Base-by-base conservation (phyloP, 2,329 filamentous ascomycete genomes). In the Chrysoporthe puriensis region DNA sequence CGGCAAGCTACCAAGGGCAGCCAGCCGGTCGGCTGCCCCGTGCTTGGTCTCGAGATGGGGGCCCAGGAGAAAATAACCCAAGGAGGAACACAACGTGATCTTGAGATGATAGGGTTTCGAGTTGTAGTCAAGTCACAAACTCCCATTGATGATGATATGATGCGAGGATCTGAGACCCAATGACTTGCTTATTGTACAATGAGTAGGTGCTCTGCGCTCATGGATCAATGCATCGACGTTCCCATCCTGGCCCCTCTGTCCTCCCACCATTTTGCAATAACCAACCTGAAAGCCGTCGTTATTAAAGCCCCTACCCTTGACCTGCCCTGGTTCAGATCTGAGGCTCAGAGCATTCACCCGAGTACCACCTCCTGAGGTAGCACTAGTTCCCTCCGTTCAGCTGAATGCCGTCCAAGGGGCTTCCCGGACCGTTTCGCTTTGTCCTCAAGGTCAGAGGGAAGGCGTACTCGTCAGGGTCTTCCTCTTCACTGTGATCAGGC, bases 381-480 rank as follows among this genome's bases (percentile, higher is more conserved):
- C 32, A 66, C 71, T 78, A 79, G 67, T 76, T 79, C 21, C 34
- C 63, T 26, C 81, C 81, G 70, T 83, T 83, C 40, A 81, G 73
- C 59, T 79, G 77, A 11, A 80, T 73, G 13, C 76, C 76, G 46
- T 83, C 80, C 9, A 83, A 76, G n/a, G 81, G 81, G 43, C 79
- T 82, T 48, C 74, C 77, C 14, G 75, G 73, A 52, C 74, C 79
- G 34, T 81, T 77, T 18, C 82, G 82, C 80, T 87, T 86, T 21
- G 81, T 80, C 71, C 86, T 83, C 68, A 88, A 79, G 7, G 85
- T 88, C 70, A 88, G 77, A 36, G 86, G 85, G 78, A 88, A 88
- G 0, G 85, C 83, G 72, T 88, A 88, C 75, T 88, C 86, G n/a
- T 88, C 95, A 0, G 91, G 88, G 73, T 98, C 96, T 83, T 98